Evolutionary conservation across 2,329 filamentous ascomycete species (phyloP).

Genomic region (Colletotrichum kahawae): DNA sequence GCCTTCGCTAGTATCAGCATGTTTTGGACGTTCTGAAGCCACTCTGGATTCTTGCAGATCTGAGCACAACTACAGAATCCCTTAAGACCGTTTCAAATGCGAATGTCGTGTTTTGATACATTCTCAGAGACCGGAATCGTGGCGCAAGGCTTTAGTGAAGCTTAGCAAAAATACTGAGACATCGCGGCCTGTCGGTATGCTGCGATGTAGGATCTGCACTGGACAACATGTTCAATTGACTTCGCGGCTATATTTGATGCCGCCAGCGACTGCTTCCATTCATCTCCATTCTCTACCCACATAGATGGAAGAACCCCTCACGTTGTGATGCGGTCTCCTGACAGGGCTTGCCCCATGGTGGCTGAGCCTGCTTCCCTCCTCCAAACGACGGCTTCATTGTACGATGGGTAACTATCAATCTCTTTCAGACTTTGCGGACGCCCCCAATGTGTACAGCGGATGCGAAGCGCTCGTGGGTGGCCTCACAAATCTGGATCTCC

Average conservation of each 20-base stretch:
- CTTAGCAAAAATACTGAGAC: neutral
- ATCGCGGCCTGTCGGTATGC: neutral
- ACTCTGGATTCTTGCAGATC: no score
- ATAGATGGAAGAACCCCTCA: neutral
- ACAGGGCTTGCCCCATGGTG: neutral
- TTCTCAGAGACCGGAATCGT: neutral
- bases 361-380: accelerated
- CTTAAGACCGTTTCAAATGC: neutral
- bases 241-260: neutral
- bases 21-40: no score
- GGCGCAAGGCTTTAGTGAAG: neutral
- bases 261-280: neutral
- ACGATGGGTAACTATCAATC: neutral
- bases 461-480: neutral
- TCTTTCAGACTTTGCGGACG: neutral
- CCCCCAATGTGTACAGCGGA: neutral
- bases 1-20: no score
- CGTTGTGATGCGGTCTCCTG: neutral
- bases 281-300: neutral
- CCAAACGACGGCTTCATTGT: accelerated
- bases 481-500: neutral
- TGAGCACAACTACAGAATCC: no score
- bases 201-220: neutral
- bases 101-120: neutral
- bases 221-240: neutral